Percentiles rank a stretch among this genome's conserved stretches.
Evolutionary conservation across 225 moss, liverwort and hornwort genomes (phyloP).

Genomic region (Neckera pumila): DNA sequence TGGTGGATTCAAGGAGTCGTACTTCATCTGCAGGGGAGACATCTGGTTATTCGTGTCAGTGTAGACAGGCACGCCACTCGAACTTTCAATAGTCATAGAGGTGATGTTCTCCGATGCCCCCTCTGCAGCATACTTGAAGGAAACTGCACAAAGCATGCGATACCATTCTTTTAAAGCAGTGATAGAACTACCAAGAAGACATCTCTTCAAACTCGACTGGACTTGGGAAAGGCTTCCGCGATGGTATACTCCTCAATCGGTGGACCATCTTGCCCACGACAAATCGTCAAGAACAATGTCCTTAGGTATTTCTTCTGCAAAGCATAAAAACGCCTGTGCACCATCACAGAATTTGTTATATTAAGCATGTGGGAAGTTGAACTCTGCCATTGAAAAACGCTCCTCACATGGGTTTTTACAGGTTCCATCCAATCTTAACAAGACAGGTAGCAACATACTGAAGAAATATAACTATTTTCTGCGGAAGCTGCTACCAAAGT

Average conservation of each 20-base stretch:
- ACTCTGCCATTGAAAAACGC: background rate
- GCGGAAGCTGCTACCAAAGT: no score
- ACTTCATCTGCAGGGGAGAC: constrained; percentile 58
- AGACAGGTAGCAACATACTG: background rate
- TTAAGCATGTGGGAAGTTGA: background rate
- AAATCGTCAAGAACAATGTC: constrained; percentile 4
- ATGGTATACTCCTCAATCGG: background rate
- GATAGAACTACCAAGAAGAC: background rate
- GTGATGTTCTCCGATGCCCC: constrained; percentile 14
- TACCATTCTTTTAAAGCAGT: background rate
- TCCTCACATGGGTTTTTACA: background rate
- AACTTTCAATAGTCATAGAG: constrained; percentile 35
- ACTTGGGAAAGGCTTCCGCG: background rate
- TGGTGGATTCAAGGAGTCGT: background rate
- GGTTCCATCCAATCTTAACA: background rate
- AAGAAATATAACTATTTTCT: no score
- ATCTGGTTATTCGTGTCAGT: constrained; percentile 7
- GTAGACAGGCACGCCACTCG: constrained; percentile 18
- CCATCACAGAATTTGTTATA: background rate
- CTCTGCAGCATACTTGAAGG: constrained; percentile 30
- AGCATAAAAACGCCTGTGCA: background rate
- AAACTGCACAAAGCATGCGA: constrained; percentile 25
- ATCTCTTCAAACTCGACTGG: background rate
- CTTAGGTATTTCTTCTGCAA: background rate
- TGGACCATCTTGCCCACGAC: background rate